Evolutionary conservation across 1,284 basidiomycete species (phyloP).

Genomic region (Boletellus deceptivus): DNA sequence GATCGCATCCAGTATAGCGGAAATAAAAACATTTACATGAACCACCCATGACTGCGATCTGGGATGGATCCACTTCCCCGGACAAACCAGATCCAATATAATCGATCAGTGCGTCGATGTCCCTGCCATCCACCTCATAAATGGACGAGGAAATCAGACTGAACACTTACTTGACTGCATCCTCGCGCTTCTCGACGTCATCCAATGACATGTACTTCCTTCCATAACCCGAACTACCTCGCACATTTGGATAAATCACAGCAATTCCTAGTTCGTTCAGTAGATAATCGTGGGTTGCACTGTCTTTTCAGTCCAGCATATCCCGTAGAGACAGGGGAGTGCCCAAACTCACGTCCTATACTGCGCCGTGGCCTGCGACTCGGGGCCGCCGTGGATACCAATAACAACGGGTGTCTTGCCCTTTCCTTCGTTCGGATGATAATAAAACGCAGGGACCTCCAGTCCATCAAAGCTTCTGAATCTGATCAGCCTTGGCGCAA

Average conservation of each 20-base stretch:
- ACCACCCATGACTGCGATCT: slow-evolving; percentile 39
- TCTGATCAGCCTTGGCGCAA: slow-evolving; percentile 32
- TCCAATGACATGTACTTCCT: slow-evolving; percentile 36
- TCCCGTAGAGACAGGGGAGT: neutral
- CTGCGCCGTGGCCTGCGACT: slow-evolving; percentile 34
- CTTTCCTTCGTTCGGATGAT: slow-evolving; percentile 30
- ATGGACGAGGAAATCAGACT: neutral
- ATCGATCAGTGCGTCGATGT: slow-evolving; percentile 35
- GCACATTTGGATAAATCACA: slow-evolving; percentile 39
- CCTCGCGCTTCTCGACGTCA: slow-evolving; percentile 40
- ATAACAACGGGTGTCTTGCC: slow-evolving; percentile 31
- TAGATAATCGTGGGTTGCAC: slow-evolving; percentile 37
- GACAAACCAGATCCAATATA: slow-evolving; percentile 29
- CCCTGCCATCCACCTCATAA: slow-evolving; percentile 22
- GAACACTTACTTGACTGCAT: slow-evolving; percentile 35
- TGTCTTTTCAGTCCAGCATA: slow-evolving; percentile 12
- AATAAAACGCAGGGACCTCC: slow-evolving; percentile 38
- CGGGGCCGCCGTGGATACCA: slow-evolving; percentile 38
- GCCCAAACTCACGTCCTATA: slow-evolving; percentile 28
- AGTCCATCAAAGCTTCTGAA: slow-evolving; percentile 39
- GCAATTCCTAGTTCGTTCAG: slow-evolving; percentile 37
- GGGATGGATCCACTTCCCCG: slow-evolving; percentile 29
- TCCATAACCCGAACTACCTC: slow-evolving; percentile 40
- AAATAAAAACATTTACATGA: slow-evolving; percentile 30
- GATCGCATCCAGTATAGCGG: neutral